Conservation (phyloP, 768 basidiomycete species). For the Hebeloma cylindrosporum region DNA sequence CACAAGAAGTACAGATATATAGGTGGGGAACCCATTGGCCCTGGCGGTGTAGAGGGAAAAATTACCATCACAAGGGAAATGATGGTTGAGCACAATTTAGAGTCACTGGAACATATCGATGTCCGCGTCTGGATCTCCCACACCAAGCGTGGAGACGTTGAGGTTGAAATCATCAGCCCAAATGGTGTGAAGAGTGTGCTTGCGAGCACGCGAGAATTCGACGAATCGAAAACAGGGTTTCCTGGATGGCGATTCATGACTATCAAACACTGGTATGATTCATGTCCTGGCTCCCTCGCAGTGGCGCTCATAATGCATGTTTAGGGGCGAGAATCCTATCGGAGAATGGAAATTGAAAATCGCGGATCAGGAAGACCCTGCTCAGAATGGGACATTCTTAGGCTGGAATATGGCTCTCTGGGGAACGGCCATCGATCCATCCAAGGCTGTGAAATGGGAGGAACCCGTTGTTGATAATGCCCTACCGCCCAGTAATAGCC, state of each 20-base stretch:
- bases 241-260: conserved; percentile 96
- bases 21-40: conserved; percentile 64
- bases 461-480: conserved; percentile 53
- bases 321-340: conserved; percentile 88
- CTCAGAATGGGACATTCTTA: conserved; percentile 65
- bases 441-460: conserved; percentile 59
- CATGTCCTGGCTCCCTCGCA: conserved; percentile 1
- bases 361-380: conserved; percentile 63
- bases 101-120: conserved; percentile 87
- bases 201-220: conserved; percentile 66
- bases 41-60: conserved; percentile 59
- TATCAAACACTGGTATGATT: conserved; percentile 89
- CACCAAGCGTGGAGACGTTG: conserved; percentile 82
- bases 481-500: conserved; percentile 42
- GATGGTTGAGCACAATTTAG: conserved; percentile 74
- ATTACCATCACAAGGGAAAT: conserved; percentile 66
- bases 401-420: conserved; percentile 93
- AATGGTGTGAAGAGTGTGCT: conserved; percentile 82
- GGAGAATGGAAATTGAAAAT: conserved; percentile 92
- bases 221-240: conserved; percentile 67
- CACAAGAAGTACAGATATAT: conserved; percentile 46
- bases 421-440: conserved; percentile 79
- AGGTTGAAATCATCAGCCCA: conserved; percentile 84
- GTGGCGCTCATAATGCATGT: neutral
- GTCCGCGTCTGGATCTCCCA: conserved; percentile 92